These are phyloP conservation scores for Podospora pseudopauciseta DNA, from an alignment of 495 filamentous ascomycete species.

Conservation along the genomic window DNA sequence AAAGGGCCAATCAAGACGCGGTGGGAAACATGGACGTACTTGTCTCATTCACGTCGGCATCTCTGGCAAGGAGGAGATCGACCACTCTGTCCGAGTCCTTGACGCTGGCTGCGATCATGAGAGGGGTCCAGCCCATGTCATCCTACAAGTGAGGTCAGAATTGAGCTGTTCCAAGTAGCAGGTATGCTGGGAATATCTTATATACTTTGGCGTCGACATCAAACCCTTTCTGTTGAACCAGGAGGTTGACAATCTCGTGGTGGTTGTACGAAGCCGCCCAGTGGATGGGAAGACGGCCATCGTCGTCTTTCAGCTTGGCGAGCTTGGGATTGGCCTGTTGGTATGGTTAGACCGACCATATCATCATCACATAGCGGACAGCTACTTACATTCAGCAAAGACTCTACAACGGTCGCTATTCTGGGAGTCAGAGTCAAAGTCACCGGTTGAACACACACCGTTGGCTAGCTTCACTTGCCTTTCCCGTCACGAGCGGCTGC, in stretches of 20 bases:
- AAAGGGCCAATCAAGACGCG: not conserved
- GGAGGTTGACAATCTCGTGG: conserved; percentile 65
- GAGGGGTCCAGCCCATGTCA: conserved; percentile 84
- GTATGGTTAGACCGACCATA: conserved; percentile 13
- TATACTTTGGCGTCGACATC: conserved; percentile 81
- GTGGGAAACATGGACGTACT: conserved; percentile 46
- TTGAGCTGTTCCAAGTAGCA: not conserved
- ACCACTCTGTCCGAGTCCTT: conserved; percentile 66
- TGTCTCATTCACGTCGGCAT: conserved; percentile 76
- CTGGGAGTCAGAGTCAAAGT: conserved; percentile 13
- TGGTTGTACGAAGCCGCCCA: conserved; percentile 90
- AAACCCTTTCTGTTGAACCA: conserved; percentile 67
- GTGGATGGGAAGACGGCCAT: conserved; percentile 89
- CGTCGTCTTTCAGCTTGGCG: conserved; percentile 70
- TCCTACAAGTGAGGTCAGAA: conserved; percentile 49
- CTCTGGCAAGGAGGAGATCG: conserved; percentile 72
- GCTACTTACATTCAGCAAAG: conserved; percentile 62
- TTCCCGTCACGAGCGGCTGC: conserved; percentile 84
- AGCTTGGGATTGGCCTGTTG: conserved; percentile 74
- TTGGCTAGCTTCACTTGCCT: conserved; percentile 50
- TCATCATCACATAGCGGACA: not conserved
- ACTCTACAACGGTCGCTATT: conserved; percentile 63
- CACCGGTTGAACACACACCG: conserved; percentile 2
- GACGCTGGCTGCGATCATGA: conserved; percentile 88
- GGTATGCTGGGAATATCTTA: not conserved